These are phyloP conservation scores for Casuarina glauca DNA, from an alignment of 306 rosid genomes.

Conservation along the genomic window DNA sequence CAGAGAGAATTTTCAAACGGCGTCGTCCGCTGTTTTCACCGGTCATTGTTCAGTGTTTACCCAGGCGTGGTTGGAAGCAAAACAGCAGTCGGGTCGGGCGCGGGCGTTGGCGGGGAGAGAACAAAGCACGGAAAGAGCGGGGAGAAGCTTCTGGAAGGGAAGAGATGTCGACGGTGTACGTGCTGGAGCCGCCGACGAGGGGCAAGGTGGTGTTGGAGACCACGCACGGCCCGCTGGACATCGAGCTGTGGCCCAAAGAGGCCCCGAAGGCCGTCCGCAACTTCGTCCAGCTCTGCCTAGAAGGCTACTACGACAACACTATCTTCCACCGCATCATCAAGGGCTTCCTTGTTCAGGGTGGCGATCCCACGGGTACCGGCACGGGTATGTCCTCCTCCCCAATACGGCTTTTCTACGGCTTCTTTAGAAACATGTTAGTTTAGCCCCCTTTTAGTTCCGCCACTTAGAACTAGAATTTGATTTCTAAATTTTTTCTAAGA, in stretches of 20 bases:
- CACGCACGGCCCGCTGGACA: constrained; percentile 83
- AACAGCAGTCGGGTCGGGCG: not conserved
- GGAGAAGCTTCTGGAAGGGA: not conserved
- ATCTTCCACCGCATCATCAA: constrained; percentile 85
- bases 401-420: not conserved
- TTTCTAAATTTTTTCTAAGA: not conserved
- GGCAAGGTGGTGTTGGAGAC: constrained; percentile 87
- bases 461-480: too few species aligned
- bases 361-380: constrained; percentile 92
- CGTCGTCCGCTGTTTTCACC: too few species aligned
- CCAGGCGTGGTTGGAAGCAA: too few species aligned
- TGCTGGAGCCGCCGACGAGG: constrained; percentile 91
- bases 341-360: constrained; percentile 79
- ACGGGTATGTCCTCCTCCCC: constrained; percentile 44
- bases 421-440: not conserved
- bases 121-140: too few species aligned
- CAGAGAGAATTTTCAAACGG: too few species aligned
- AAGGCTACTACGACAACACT: constrained; percentile 72
- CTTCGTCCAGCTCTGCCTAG: constrained; percentile 98
- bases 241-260: constrained; percentile 96
- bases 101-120: not conserved
- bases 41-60: too few species aligned
- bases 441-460: not conserved
- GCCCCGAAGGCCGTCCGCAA: constrained; percentile 93
- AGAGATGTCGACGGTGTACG: constrained; percentile 87